Evolutionary conservation across 1,284 basidiomycete species (phyloP).

Genomic region (Tremellales sp.): DNA sequence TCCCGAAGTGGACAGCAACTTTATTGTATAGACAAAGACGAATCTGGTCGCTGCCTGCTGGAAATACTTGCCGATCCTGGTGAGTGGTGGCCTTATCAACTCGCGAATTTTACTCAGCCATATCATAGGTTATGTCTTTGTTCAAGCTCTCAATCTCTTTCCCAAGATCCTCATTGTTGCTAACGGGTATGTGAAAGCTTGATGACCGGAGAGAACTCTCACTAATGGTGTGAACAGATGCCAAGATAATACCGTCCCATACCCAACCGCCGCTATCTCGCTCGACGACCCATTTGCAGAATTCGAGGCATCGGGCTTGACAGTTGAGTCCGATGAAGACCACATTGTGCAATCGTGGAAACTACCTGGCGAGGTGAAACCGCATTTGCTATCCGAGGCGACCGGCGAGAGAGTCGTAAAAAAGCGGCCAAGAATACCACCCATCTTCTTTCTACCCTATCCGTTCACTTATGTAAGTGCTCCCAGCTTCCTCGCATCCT

Average conservation of each 20-base stretch:
- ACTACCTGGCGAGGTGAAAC: conserved; percentile 17
- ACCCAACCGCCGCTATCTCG: conserved; percentile 71
- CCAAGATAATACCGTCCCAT: conserved; percentile 78
- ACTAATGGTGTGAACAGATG: conserved; percentile 37
- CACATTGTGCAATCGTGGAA: conserved; percentile 21
- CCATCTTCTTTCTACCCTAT: conserved; percentile 29
- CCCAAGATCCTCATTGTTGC: conserved; percentile 73
- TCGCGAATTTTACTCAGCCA: background rate
- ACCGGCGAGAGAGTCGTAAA: conserved; percentile 3
- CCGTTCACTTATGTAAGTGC: conserved; percentile 39
- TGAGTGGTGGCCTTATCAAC: conserved; percentile 42
- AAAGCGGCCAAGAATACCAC: conserved; percentile 16
- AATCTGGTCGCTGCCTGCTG: conserved; percentile 64
- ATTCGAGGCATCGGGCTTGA: conserved; percentile 55
- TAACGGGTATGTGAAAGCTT: conserved; percentile 60
- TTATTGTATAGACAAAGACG: conserved; percentile 68
- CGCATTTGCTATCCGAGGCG: conserved; percentile 8
- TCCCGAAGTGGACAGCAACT: conserved; percentile 81
- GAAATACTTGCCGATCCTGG: conserved; percentile 81
- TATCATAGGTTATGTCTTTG: conserved; percentile 66
- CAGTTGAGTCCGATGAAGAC: conserved; percentile 54
- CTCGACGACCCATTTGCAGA: conserved; percentile 64
- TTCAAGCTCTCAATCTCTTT: conserved; percentile 68
- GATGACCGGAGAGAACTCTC: too few species aligned
- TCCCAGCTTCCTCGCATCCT: too few species aligned